Evolutionary conservation across 345 rosid genomes (phyloP), one percentile per base, ranked within the genome.

Genomic region (Euphorbia tirucalli): DNA sequence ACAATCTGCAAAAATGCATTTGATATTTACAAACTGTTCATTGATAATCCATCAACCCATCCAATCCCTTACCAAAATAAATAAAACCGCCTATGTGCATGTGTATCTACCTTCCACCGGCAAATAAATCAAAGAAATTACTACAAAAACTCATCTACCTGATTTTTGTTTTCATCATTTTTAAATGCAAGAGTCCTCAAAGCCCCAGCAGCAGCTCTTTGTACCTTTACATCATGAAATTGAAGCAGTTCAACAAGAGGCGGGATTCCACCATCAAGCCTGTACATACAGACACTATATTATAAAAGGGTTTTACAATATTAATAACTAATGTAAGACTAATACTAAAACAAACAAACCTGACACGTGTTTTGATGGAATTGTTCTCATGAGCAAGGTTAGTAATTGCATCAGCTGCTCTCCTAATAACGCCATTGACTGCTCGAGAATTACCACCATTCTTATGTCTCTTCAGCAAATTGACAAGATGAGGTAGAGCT

Each of bases 121-220:
- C 14, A 56, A 5, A 6, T 41, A 43, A 22, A 43, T 39, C 11
- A 14, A 28, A 49, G 28, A 25, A 19, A 25, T 11, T 22, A 11
- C 7, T 28, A 7, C 5, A 62, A n/a, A 46, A 43, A 66, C 66
- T 31, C 62, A 60, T 66, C 41, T 60, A 89, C 98, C 90, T 75
- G 85, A 70, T 58, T 85, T 78, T 86, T 86, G 72, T 90, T 90
- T 68, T 90, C 94, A 35, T 90, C 88, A 69, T 90, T 90, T 79
- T 85, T 83, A 67, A 85, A 93, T 32, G 94, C 89, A 77, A 93
- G 85, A 30, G 93, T 82, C 48, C 89, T 77, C 74, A 93, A 71
- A 54, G 93, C 91, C 74, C 87, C 91, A n/a, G 93, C 98, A 69
- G 91, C 91, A 65, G 96, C 91, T 67, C 88, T 85, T 75, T 86